These are phyloP conservation scores for Lactifluus pinguis DNA, from an alignment of 768 basidiomycete species.

Conservation along the genomic window DNA sequence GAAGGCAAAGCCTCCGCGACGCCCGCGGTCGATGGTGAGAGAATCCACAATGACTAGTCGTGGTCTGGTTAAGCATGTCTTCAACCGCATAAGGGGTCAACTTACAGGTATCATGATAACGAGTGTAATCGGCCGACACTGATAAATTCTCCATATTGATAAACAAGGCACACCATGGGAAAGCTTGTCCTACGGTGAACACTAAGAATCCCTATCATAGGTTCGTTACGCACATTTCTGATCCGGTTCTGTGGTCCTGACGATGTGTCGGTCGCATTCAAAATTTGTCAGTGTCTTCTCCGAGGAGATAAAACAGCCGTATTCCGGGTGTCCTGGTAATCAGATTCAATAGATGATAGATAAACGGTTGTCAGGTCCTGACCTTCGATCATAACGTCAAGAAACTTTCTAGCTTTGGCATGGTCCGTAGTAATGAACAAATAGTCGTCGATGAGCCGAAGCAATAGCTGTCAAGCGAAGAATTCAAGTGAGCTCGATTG, in stretches of 20 bases:
- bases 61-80: background rate
- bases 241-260: conserved; percentile 42
- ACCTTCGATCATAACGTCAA: conserved; percentile 72
- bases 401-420: conserved; percentile 53
- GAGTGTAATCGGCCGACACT: conserved; percentile 67
- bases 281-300: conserved; percentile 92
- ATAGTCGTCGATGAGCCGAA: conserved; percentile 93
- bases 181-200: conserved; percentile 43
- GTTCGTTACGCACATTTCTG: conserved; percentile 29
- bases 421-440: conserved; percentile 70
- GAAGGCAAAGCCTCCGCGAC: conserved; percentile 57
- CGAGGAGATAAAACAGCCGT: conserved; percentile 82
- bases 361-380: background rate
- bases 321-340: conserved; percentile 73
- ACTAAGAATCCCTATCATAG: background rate
- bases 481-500: background rate
- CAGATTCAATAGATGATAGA: background rate
- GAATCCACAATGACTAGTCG: conserved; percentile 53
- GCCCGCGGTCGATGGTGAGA: conserved; percentile 59
- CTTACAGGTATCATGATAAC: conserved; percentile 56
- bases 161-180: conserved; percentile 89
- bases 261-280: conserved; percentile 45
- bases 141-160: conserved; percentile 73
- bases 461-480: conserved; percentile 46
- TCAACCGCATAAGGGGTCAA: background rate